Percentiles rank a stretch among this genome's conserved stretches.
These are phyloP conservation scores for Staphylotrichum tortipilum DNA, from an alignment of 495 filamentous ascomycete genomes.

Conservation along the genomic window DNA sequence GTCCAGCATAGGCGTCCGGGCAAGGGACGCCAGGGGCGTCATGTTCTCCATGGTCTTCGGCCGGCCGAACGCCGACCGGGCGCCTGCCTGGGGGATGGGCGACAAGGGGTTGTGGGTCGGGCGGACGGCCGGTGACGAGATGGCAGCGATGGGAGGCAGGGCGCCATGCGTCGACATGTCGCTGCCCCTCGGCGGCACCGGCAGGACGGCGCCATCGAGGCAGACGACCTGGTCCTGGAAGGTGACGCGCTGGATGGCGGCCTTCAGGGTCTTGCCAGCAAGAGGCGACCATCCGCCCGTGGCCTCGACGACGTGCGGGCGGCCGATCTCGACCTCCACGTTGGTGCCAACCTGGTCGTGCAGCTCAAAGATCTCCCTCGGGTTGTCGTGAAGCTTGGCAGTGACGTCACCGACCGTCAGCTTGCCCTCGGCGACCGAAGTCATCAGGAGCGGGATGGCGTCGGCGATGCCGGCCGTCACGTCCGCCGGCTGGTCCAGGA, in stretches of 20 bases:
- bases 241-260: constrained; percentile 66
- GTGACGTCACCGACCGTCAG: constrained; percentile 68
- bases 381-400: constrained; percentile 65
- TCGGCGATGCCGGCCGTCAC: constrained; percentile 63
- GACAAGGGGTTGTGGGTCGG: constrained; percentile 35
- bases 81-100: constrained; percentile 12
- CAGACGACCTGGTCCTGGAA: constrained; percentile 72
- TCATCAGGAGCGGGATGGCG: constrained; percentile 67
- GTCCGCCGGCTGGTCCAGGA: constrained; percentile 41
- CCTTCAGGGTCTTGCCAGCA: constrained; percentile 59
- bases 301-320: constrained; percentile 52
- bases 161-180: constrained; percentile 71
- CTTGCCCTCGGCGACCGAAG: constrained; percentile 66
- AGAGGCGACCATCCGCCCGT: constrained; percentile 64
- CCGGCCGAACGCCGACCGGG: constrained; percentile 12
- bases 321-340: constrained; percentile 66
- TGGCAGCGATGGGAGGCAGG: constrained; percentile 37
- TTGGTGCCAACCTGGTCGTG: constrained; percentile 71
- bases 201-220: constrained; percentile 59
- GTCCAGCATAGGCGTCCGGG: constrained; percentile 23
- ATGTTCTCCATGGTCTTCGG: constrained; percentile 18
- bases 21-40: constrained; percentile 8
- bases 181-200: constrained; percentile 50
- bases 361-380: constrained; percentile 77
- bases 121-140: constrained; percentile 46